These are phyloP conservation scores for Trichomonas tenax DNA, from an alignment of 208 protist genomes.

Conservation along the genomic window DNA sequence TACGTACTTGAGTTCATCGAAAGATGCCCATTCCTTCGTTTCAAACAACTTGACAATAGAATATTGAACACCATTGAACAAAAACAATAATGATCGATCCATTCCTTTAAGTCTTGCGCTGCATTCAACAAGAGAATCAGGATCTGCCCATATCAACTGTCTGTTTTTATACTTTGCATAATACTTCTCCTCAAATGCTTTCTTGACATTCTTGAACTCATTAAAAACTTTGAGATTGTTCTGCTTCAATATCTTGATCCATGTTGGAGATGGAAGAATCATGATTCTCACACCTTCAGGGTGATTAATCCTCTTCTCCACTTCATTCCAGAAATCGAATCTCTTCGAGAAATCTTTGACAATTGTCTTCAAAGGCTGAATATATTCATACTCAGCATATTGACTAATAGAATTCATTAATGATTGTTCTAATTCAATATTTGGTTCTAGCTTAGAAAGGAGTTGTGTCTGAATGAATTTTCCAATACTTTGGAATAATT, in stretches of 20 bases:
- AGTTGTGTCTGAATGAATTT: neutral
- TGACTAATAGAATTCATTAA: neutral
- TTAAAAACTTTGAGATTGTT: neutral
- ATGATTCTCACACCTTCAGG: neutral
- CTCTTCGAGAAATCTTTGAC: neutral
- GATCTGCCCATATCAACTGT: neutral
- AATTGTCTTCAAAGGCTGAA: neutral
- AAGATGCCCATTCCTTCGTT: neutral
- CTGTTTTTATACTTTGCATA: neutral
- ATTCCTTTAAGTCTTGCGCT: neutral
- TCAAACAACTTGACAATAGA: neutral
- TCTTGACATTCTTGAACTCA: neutral
- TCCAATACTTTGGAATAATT: neutral
- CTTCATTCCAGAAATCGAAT: neutral
- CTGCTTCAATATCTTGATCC: neutral
- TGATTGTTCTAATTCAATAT: neutral
- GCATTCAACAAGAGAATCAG: neutral
- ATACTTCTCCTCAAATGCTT: neutral
- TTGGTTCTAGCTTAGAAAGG: neutral
- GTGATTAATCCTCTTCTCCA: neutral
- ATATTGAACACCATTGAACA: constrained; percentile 1
- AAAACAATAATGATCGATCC: neutral
- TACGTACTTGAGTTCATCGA: neutral
- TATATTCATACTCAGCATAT: neutral
- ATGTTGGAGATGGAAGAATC: neutral